Conservation (phyloP, 495 filamentous ascomycete genomes). For the Penicillium dipodomyicola region DNA sequence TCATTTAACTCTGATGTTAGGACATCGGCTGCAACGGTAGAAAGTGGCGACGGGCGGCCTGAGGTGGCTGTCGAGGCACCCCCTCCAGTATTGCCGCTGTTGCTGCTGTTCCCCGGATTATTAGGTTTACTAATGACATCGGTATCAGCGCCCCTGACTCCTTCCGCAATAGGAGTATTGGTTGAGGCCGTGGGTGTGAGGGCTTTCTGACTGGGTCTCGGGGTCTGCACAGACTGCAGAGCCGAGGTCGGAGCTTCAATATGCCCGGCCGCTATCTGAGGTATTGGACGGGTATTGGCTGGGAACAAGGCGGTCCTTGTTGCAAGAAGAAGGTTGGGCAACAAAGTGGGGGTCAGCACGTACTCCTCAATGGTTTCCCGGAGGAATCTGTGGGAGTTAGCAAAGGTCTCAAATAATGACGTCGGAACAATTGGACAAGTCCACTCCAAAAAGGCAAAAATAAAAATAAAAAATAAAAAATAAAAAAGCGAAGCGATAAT, state of each 20-base stretch:
- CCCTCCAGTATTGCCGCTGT: constrained; percentile 24
- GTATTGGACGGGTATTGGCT: constrained; percentile 57
- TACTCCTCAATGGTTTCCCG: constrained; percentile 64
- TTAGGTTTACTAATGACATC: constrained; percentile 20
- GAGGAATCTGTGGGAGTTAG: constrained; percentile 62
- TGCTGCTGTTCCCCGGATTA: constrained; percentile 1
- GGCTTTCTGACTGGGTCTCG: constrained; percentile 21
- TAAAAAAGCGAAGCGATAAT: constrained; percentile 12
- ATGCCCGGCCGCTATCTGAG: constrained; percentile 24
- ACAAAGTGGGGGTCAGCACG: constrained; percentile 62
- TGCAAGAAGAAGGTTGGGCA: constrained; percentile 71
- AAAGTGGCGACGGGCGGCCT: constrained; percentile 1
- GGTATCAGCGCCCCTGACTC: constrained; percentile 7
- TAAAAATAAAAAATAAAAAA: constrained; percentile 16
- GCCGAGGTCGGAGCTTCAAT: constrained; percentile 23
- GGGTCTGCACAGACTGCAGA: constrained; percentile 34
- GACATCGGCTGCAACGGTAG: constrained; percentile 2
- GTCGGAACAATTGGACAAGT: constrained; percentile 15
- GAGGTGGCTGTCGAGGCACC: constrained; percentile 5
- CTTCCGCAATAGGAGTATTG: constrained; percentile 4
- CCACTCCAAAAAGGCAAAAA: constrained; percentile 13
- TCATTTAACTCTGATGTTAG: constrained; percentile 10
- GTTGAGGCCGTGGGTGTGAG: constrained; percentile 11
- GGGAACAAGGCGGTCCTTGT: constrained; percentile 76
- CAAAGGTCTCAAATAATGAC: constrained; percentile 25